Percentiles rank a stretch among this genome's conserved stretches.
phyloP scores from a whole-genome alignment of 306 rosid species.

The Quercus parvula region DNA sequence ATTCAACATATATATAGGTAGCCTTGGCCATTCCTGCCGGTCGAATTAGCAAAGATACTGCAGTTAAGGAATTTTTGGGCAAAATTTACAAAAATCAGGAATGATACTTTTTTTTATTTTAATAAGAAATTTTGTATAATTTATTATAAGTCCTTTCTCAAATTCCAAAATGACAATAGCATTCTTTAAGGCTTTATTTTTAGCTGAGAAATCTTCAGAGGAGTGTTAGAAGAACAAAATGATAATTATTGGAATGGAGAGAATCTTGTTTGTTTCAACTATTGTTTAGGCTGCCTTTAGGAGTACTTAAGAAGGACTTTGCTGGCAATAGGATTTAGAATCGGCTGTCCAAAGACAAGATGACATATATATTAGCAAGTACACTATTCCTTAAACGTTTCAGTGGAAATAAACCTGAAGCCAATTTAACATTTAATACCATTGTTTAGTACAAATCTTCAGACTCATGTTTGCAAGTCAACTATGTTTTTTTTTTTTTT shows the following conservation, averaged over 20 bases:
- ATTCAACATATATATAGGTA: too few relatives aligned
- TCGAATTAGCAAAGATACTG: too few relatives aligned
- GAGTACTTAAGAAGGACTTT: background rate
- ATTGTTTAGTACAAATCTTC: background rate
- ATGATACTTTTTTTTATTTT: too few relatives aligned
- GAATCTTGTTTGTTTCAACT: constrained; percentile 1
- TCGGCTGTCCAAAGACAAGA: background rate
- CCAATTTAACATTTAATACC: background rate
- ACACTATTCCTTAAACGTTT: background rate
- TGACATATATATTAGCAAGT: background rate
- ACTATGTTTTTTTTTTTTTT: background rate
- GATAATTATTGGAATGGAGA: background rate
- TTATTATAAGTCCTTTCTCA: background rate
- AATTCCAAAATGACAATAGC: background rate
- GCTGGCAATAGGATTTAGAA: background rate
- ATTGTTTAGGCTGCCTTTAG: background rate
- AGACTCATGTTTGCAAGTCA: background rate
- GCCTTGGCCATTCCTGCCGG: too few relatives aligned
- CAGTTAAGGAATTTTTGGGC: too few relatives aligned
- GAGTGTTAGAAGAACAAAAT: background rate
- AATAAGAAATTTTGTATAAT: too few relatives aligned
- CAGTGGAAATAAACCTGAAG: background rate
- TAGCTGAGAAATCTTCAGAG: background rate
- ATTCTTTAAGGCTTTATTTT: background rate
- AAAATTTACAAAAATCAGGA: too few relatives aligned